phyloP scores from a whole-genome alignment of 306 rosid genomes.

The Quercus gilva region DNA sequence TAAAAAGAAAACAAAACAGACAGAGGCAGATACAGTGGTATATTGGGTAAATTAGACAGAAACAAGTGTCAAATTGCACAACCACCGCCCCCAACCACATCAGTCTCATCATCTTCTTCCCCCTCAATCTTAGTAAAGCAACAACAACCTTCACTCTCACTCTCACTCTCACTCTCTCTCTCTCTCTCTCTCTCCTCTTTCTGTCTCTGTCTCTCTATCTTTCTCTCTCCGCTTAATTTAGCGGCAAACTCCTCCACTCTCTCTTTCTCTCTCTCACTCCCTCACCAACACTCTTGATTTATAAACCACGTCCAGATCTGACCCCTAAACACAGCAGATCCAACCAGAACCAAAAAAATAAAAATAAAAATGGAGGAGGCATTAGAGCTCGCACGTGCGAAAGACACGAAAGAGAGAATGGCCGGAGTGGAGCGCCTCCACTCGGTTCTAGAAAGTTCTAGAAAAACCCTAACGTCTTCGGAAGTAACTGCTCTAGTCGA shows the following conservation, averaged over 20 bases:
- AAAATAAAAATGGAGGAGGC: constrained; percentile 78
- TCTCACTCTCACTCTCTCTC: constrained; percentile 1
- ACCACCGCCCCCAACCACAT: background rate
- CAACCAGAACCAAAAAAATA: background rate
- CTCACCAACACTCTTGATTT: background rate
- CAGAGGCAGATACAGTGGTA: constrained; percentile 21
- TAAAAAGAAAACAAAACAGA: background rate
- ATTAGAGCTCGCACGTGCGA: constrained; percentile 90
- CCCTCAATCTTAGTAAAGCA: constrained; percentile 9
- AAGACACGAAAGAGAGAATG: constrained; percentile 97
- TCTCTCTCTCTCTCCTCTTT: background rate
- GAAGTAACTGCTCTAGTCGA: constrained; percentile 86
- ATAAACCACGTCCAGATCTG: constrained; percentile 44
- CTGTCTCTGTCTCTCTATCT: background rate
- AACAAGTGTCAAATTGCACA: constrained; percentile 11
- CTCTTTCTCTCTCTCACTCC: background rate
- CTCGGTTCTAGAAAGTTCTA: constrained; percentile 82
- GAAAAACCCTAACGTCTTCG: constrained; percentile 69
- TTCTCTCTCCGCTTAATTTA: constrained; percentile 4
- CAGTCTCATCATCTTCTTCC: constrained; percentile 9
- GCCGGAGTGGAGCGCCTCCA: constrained; percentile 97
- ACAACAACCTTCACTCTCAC: background rate
- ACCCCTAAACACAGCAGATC: constrained; percentile 37
- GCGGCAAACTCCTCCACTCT: constrained; percentile 2
- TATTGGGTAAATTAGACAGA: constrained; percentile 28